Evolutionary conservation across 176 grass and related monocot genomes (phyloP).

Genomic region (Triticum urartu): DNA sequence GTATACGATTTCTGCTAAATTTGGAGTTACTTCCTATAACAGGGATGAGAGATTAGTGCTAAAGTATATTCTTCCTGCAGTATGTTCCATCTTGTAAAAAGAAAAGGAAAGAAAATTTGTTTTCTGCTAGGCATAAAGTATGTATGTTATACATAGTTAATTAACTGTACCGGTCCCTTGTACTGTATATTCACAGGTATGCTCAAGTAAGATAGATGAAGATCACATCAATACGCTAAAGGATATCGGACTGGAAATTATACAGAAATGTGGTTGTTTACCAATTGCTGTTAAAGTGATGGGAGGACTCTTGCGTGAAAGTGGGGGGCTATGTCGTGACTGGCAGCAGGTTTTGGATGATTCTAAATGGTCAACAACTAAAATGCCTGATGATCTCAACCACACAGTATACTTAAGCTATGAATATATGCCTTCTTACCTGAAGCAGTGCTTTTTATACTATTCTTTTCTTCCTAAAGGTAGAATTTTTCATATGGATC

Average conservation of each 20-base stretch:
- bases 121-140: background rate
- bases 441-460: background rate
- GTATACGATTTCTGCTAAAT: too few species aligned
- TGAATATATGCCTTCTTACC: background rate
- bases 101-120: too few species aligned
- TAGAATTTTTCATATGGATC: fast-evolving
- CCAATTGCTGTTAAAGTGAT: background rate
- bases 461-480: background rate
- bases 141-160: background rate
- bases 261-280: background rate
- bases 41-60: too few species aligned
- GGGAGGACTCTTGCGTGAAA: background rate
- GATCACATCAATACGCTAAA: background rate
- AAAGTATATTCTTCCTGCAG: too few species aligned
- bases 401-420: background rate
- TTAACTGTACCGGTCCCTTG: background rate
- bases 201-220: background rate
- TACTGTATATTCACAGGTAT: background rate
- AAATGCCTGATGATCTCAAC: background rate
- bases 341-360: background rate
- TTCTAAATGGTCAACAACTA: background rate
- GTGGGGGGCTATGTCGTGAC: background rate
- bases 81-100: too few species aligned
- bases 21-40: too few species aligned
- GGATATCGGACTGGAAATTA: background rate